Evolutionary conservation across 495 filamentous ascomycete species (phyloP).

Genomic region (Podospora conica): DNA sequence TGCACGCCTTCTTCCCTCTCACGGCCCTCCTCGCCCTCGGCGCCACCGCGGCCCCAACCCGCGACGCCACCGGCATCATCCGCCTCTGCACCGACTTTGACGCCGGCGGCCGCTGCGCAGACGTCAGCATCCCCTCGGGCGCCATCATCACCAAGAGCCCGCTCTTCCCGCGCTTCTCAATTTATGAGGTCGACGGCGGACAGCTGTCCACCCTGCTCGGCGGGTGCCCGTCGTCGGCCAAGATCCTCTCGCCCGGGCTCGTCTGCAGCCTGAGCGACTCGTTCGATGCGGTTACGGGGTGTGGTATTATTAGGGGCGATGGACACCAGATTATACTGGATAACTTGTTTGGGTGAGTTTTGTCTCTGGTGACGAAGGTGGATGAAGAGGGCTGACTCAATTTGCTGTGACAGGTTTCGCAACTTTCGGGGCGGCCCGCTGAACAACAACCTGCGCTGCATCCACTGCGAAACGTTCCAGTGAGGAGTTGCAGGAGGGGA

Average conservation of each 20-base stretch:
- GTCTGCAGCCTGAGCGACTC: slow-evolving; percentile 4
- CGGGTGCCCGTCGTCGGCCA: slow-evolving; percentile 6
- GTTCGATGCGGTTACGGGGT: slow-evolving; percentile 1
- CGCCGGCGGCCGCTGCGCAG: slow-evolving; percentile 7
- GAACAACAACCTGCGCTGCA: slow-evolving; percentile 6
- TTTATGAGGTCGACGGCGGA: slow-evolving; percentile 1
- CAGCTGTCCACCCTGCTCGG: slow-evolving; percentile 1
- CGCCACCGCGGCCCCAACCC: neutral
- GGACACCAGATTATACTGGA: slow-evolving; percentile 1
- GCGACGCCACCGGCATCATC: slow-evolving; percentile 4
- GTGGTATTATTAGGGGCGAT: neutral
- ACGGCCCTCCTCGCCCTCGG: neutral
- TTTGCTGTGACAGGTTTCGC: neutral
- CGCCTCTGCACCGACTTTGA: slow-evolving; percentile 9
- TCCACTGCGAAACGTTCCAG: slow-evolving; percentile 2
- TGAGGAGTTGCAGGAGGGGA: neutral
- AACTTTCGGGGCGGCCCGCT: slow-evolving; percentile 1
- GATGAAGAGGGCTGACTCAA: neutral
- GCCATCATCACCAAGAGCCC: slow-evolving; percentile 10
- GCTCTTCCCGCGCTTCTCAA: slow-evolving; percentile 1
- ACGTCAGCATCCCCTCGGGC: slow-evolving; percentile 7
- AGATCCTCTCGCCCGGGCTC: neutral
- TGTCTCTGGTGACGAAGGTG: neutral
- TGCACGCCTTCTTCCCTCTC: neutral
- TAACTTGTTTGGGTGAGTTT: slow-evolving; percentile 1